phyloP scores from a whole-genome alignment of 2,329 filamentous ascomycete species.

The Calcarisporium arbuscula region DNA sequence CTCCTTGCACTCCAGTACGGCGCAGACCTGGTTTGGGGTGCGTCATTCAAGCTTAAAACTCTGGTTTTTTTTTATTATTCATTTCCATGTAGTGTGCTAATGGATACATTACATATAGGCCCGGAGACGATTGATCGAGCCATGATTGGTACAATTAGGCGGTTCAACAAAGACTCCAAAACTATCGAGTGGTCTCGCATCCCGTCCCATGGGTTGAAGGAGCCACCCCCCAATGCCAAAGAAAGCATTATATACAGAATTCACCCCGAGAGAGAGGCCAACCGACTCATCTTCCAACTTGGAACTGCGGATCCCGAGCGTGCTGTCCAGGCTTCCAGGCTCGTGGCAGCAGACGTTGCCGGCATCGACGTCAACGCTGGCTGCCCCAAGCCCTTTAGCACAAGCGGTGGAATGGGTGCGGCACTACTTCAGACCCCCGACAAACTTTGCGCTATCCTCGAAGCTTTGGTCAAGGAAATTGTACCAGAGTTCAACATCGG shows the following conservation, averaged over 20 bases:
- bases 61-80: constrained; percentile 4
- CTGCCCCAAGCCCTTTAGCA: constrained; percentile 97
- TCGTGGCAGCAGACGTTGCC: constrained; percentile 81
- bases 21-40: constrained; percentile 93
- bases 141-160: constrained; percentile 79
- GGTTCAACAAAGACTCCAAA: constrained; percentile 66
- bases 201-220: constrained; percentile 62
- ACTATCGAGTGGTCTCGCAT: constrained; percentile 81
- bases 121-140: constrained; percentile 92
- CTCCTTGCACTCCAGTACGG: constrained; percentile 89
- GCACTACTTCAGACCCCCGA: constrained; percentile 83
- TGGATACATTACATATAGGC: constrained; percentile 38
- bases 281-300: constrained; percentile 81
- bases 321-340: constrained; percentile 75
- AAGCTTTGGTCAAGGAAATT: constrained; percentile 73
- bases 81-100: not conserved
- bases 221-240: constrained; percentile 44
- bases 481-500: constrained; percentile 75
- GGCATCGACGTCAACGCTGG: constrained; percentile 97
- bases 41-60: constrained; percentile 17
- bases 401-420: constrained; percentile 89
- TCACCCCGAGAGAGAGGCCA: constrained; percentile 69
- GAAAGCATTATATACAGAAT: constrained; percentile 78
- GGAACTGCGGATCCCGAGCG: constrained; percentile 78
- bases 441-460: constrained; percentile 73